A percentile compares a stretch with the other conserved stretches of the same genome.
These are phyloP conservation scores for Botryotinia convoluta DNA, from an alignment of 2,329 filamentous ascomycete species.

Conservation along the genomic window DNA sequence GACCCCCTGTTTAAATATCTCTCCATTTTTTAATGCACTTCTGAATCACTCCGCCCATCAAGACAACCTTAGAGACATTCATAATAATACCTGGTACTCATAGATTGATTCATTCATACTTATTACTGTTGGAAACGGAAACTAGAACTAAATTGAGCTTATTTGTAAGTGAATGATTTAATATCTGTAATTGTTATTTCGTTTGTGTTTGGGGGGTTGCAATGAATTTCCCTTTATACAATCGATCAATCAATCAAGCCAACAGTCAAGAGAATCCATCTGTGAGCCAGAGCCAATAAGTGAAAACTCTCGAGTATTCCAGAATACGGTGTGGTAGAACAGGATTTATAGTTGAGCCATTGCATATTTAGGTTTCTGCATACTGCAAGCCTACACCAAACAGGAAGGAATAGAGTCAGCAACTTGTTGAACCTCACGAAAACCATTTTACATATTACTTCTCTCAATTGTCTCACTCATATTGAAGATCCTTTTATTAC, in stretches of 20 bases:
- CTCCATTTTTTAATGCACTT: slow-evolving; percentile 11
- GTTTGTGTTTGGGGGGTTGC: neutral
- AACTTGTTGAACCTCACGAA: slow-evolving; percentile 3
- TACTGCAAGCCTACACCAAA: slow-evolving; percentile 11
- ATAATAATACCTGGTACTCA: neutral
- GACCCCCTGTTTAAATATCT: neutral
- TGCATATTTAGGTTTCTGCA: slow-evolving; percentile 6
- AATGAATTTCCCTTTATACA: neutral
- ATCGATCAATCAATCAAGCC: neutral
- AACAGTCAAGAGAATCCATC: neutral
- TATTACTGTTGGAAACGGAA: neutral
- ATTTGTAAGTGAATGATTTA: neutral
- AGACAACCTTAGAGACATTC: neutral
- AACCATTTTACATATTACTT: neutral
- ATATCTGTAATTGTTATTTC: neutral
- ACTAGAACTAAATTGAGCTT: neutral
- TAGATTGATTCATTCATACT: neutral
- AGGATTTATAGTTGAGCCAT: slow-evolving; percentile 7
- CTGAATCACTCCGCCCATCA: neutral
- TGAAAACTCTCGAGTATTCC: neutral
- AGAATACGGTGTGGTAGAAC: slow-evolving; percentile 5
- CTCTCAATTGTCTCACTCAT: neutral
- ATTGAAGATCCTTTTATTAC: neutral
- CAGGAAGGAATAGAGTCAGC: slow-evolving; percentile 13
- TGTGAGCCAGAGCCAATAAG: neutral